Base-by-base conservation (phyloP, 2,329 filamentous ascomycete genomes). In the Celoporthe dispersa region DNA sequence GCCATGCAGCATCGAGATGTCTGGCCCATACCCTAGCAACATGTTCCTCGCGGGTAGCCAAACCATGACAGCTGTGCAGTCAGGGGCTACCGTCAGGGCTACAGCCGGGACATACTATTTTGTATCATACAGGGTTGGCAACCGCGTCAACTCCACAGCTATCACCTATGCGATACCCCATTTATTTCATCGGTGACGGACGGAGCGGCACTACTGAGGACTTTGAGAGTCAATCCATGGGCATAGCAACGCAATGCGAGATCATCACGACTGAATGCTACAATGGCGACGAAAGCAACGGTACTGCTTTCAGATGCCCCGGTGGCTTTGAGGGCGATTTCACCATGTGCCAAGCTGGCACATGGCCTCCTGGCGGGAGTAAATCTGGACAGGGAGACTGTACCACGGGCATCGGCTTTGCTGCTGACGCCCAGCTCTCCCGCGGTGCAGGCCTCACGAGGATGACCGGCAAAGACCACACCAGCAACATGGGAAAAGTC, bases 301-400 rank as follows among this genome's bases (percentile, higher is more conserved):
- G 63, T 14, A 53, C 31, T 12, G 48, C 41, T 25, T 65, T 65
- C 44, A 55, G 11, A 2, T 65, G 63, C 48, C 44, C 63, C 44
- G 48, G 31, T 11, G 63, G 63, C 63, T 65, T 65, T 2, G 44
- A 53, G 22, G 63, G 63, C 9, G 48, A 65, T n/a, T 65, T 65
- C 33, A 53, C 41, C 44, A 37, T 37, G 48, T 55, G 44, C 16
- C 19, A 53, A n/a, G 41, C 63, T 14, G 28, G 35, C 9, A 7
- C 44, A 53, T 65, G 48, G 44, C 44, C 41, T 12, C 7, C 31
- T 2, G 28, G 28, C 9, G 41, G 48, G 28, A 65, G 41, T 7
- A 37, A 14, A n/a, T 14, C n/a, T 39, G 60, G 60, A 35, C 8
- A 22, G 22, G 63, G 41, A 8, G 28, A 28, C 44, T 37, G 44